Conservation (phyloP, 2,329 filamentous ascomycete genomes). For the Fusarium tjaetaba region DNA sequence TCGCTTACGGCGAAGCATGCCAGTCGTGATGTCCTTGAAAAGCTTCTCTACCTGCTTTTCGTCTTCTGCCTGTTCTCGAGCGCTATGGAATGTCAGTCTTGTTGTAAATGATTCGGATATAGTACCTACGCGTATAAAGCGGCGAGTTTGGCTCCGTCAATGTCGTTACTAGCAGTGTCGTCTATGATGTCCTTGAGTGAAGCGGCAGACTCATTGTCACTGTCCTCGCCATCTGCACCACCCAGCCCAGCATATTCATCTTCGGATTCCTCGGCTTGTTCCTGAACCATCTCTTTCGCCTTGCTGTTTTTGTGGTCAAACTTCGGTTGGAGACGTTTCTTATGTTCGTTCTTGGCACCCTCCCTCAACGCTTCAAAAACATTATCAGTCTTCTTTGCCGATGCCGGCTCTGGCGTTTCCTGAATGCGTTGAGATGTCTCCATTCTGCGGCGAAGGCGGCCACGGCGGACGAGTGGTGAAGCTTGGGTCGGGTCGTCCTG, state of each 20-base stretch:
- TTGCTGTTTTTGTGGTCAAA: constrained; percentile 90
- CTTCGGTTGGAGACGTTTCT: constrained; percentile 59
- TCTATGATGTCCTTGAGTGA: constrained; percentile 90
- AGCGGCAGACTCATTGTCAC: constrained; percentile 75
- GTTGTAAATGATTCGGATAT: not conserved
- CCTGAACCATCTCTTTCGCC: constrained; percentile 87
- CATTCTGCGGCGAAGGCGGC: constrained; percentile 60
- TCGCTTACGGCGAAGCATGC: constrained; percentile 84
- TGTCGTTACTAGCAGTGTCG: constrained; percentile 79
- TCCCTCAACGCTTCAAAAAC: constrained; percentile 79
- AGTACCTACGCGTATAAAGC: constrained; percentile 87
- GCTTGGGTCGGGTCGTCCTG: constrained; percentile 59
- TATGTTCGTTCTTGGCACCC: constrained; percentile 65
- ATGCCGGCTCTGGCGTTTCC: constrained; percentile 32
- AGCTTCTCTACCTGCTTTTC: constrained; percentile 91
- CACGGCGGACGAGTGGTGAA: constrained; percentile 73
- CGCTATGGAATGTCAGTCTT: constrained; percentile 57
- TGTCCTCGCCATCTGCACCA: constrained; percentile 88
- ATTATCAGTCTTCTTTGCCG: constrained; percentile 39
- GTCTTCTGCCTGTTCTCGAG: constrained; percentile 81
- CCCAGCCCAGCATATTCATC: constrained; percentile 97
- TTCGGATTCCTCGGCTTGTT: constrained; percentile 96
- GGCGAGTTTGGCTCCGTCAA: constrained; percentile 82
- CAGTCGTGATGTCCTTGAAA: constrained; percentile 91
- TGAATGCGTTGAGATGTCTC: constrained; percentile 42